A percentile compares a stretch with the other conserved stretches of the same genome.
Evolutionary conservation across 2,329 filamentous ascomycete species (phyloP).

Genomic region (Botrytis byssoidea): DNA sequence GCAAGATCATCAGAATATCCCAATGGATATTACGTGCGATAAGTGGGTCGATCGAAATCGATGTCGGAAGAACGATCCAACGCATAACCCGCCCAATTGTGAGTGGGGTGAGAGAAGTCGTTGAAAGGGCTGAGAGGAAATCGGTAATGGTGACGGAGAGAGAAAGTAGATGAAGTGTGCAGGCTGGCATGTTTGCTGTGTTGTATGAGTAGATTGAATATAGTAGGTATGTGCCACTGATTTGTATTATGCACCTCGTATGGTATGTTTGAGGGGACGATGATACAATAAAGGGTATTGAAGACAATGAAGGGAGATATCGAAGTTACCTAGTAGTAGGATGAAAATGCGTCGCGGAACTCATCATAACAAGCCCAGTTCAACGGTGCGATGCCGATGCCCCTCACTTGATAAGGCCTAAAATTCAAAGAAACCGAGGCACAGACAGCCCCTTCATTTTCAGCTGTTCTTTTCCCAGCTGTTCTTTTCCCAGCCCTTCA

Average conservation of each 20-base stretch:
- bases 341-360: not conserved
- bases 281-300: not conserved
- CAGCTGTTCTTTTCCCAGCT: not conserved
- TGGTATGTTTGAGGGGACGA: not conserved
- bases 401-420: not conserved
- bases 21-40: conserved; percentile 43
- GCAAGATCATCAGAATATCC: conserved; percentile 49
- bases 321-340: not conserved
- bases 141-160: conserved; percentile 41
- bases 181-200: conserved; percentile 46
- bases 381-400: not conserved
- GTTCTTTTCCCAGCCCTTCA: not conserved
- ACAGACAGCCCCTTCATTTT: not conserved
- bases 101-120: conserved; percentile 42
- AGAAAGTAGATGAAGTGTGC: conserved; percentile 47
- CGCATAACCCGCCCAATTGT: conserved; percentile 45
- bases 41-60: conserved; percentile 43
- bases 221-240: not conserved
- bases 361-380: not conserved
- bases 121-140: conserved; percentile 44
- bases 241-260: not conserved
- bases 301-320: not conserved
- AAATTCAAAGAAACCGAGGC: not conserved
- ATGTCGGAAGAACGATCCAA: conserved; percentile 50
- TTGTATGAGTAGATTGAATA: not conserved